Base-by-base conservation (phyloP, 2,329 filamentous ascomycete genomes). In the Botryotinia globosa region DNA sequence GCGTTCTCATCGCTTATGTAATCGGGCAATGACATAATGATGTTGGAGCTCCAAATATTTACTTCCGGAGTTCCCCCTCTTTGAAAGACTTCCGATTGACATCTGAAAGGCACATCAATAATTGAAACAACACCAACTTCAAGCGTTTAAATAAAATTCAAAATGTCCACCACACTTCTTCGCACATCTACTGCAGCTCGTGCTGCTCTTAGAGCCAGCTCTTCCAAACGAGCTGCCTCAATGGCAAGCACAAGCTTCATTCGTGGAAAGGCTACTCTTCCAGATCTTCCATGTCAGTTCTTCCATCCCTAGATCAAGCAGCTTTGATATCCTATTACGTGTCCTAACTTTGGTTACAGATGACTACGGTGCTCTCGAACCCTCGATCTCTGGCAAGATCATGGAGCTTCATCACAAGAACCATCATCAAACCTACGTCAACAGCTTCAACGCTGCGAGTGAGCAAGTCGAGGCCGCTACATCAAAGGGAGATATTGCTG, bases 351-450 rank as follows among this genome's bases (percentile, higher is more conserved):
- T 7, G 6, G 22, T 29, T 32, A 48, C 77, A 97, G 95, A 98
- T 82, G 96, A 98, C 87, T 99, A 98, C 83, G 93, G 92, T 81
- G 96, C 94, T 69, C 94, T 99, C 79, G 96, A 99, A 85, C 89
- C 89, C 68, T 81, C 86, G 80, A 90, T 97, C 85, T 94, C 92
- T 66, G 92, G 92, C 82, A 90, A 96, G 85, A 97, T 97, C 86
- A 97, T 97, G 94, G 93, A 97, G 85, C 89, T 97, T 63, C 94
- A 97, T 87, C 92, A 97, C 89, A 91, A 89, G 85, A 95, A 94
- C 84, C 94, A 97, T 87, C 94, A 97, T 86, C 90, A 95, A 84
- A 94, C 94, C 80, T 97, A 97, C 83, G 93, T 97, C 79, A 96
- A 90, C 83, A 92, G 91, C 82, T 92, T 93, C 86, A 97, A 97